Evolutionary conservation across 1,284 basidiomycete genomes (phyloP).

Genomic region (Microbotryum saponariae): DNA sequence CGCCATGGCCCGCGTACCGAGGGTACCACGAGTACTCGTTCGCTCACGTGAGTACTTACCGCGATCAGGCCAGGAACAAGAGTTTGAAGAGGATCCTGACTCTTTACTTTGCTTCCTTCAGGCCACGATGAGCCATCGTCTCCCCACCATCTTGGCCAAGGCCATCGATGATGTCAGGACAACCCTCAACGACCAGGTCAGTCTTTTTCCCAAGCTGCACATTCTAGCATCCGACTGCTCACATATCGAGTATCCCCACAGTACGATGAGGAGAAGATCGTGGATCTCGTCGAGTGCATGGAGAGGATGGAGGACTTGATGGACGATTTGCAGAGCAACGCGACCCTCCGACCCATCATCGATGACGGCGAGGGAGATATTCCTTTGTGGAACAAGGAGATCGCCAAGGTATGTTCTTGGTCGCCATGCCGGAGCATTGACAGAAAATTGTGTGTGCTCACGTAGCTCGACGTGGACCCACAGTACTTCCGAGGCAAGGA

Average conservation of each 20-base stretch:
- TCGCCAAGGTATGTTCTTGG: constrained; percentile 27
- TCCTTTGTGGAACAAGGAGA: constrained; percentile 85
- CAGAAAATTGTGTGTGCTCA: too few species aligned
- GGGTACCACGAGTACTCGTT: constrained; percentile 88
- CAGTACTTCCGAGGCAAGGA: constrained; percentile 88
- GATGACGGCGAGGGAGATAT: constrained; percentile 93
- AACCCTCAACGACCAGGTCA: constrained; percentile 69
- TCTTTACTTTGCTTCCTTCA: constrained; percentile 3
- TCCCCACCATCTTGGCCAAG: constrained; percentile 58
- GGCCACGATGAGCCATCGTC: constrained; percentile 33
- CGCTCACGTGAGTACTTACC: constrained; percentile 15
- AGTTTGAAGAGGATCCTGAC: not conserved
- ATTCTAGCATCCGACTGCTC: not conserved
- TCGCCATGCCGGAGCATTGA: too few species aligned
- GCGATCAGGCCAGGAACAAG: not conserved
- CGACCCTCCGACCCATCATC: constrained; percentile 62
- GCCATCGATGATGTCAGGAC: constrained; percentile 86
- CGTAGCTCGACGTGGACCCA: not conserved
- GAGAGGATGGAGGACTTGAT: constrained; percentile 47
- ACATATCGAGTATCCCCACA: constrained; percentile 34
- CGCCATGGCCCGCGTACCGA: constrained; percentile 74
- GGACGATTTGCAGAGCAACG: constrained; percentile 43
- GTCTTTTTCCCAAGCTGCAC: not conserved
- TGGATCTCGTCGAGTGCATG: constrained; percentile 80
- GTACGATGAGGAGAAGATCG: constrained; percentile 71